Evolutionary conservation across 2,329 filamentous ascomycete genomes (phyloP).

Genomic region (Calonectria fujianensis): DNA sequence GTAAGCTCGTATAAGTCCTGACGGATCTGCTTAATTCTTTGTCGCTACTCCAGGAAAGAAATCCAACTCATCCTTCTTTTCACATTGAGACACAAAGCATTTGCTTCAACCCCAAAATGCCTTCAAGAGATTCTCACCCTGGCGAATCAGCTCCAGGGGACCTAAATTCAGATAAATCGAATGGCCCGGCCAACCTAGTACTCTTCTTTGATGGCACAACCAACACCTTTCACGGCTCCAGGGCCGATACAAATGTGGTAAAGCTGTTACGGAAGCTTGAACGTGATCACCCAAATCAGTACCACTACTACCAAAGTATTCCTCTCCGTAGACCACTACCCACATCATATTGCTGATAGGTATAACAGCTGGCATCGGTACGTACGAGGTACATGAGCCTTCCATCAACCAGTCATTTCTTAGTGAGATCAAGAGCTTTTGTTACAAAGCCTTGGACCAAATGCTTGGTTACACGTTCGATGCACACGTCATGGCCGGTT

Average conservation of each 20-base stretch:
- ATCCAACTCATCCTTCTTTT: no score
- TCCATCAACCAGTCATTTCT: constrained; percentile 61
- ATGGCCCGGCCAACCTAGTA: constrained; percentile 60
- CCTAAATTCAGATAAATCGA: no score
- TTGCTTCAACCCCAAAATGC: no score
- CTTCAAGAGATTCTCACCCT: no score
- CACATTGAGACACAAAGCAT: no score
- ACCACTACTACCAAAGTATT: constrained; percentile 70
- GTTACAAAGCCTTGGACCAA: constrained; percentile 64
- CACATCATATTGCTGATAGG: neutral
- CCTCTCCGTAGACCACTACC: constrained; percentile 23
- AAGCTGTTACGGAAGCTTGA: constrained; percentile 70
- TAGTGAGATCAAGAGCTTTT: constrained; percentile 57
- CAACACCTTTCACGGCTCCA: constrained; percentile 66
- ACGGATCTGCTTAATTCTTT: no score
- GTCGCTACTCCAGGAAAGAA: no score
- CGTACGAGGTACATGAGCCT: constrained; percentile 66
- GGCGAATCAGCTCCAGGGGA: no score
- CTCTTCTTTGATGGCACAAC: constrained; percentile 71
- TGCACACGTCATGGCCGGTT: constrained; percentile 71
- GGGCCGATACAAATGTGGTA: constrained; percentile 72
- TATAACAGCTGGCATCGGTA: constrained; percentile 67
- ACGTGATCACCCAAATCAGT: constrained; percentile 65
- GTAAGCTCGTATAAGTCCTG: no score
- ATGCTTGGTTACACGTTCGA: constrained; percentile 69